Base-by-base conservation (phyloP, 345 rosid genomes). In the Eucalyptus polyanthemos region DNA sequence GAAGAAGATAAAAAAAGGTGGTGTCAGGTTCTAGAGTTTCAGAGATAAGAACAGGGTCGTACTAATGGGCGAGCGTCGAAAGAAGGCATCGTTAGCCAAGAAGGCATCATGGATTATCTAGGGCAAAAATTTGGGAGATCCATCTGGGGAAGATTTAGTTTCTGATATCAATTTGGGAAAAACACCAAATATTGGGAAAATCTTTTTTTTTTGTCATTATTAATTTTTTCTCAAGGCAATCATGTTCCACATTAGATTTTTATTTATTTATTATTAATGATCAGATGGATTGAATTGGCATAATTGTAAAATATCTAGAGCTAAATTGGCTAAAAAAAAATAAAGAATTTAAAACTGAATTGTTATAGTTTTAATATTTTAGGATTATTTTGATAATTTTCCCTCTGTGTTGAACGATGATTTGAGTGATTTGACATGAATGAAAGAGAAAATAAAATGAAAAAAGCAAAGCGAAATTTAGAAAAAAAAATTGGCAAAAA, bases 361-460 rank as follows among this genome's bases (percentile, higher is more conserved):
- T 25, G 62, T 9, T 25, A 4, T 0, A 10, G 3, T 56, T 56
- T 9, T 1, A 56, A 56, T 56, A 0, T 9, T 56, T 56, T 56
- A 56, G 3, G 62, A 22, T 56, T 56, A 22, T 56, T 56, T 56
- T 56, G 29, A 1, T 56, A 56, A 56, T 56, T 56, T 56, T 10
- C 3, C 6, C 62, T 6, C 0, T 4, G 6, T 56, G 6, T 56
- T 56, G 6, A 56, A 24, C 0, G 1, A 56, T 56, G 29, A 2
- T 22, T 56, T 56, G 29, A 56, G 14, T 56, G 29, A 56, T 56
- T 56, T 56, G 12, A 24, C 6, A 10, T 56, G 13, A 56, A 56
- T 56, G 29, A 56, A 56, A 56, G 62, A 22, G 6, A 56, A 56
- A 24, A 5, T 56, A 56, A 56, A 24, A 56, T 56, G 29, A 56